Evolutionary conservation across 495 filamentous ascomycete species (phyloP), one percentile per base, ranked within the genome.

Genomic region (Penicillium malachiteum): DNA sequence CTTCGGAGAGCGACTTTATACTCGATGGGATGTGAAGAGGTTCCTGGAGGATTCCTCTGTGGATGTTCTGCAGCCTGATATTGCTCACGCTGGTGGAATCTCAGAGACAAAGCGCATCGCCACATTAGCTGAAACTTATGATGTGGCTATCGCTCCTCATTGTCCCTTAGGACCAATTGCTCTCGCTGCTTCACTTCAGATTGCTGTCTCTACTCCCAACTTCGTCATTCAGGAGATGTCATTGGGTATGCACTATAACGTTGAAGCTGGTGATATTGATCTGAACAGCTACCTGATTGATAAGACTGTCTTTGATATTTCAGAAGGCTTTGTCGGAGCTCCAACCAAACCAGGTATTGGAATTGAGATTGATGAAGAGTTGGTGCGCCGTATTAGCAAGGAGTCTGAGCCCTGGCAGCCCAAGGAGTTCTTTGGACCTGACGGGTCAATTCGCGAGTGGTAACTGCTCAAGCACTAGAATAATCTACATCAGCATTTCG

Each of bases 221-320:
- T 90, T 90, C 69, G 84, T 80, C 17, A 92, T 92, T 48, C 89
- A 91, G 65, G 89, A 92, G 73, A 92, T 92, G 89, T 83, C 82
- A 33, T 60, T 90, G 45, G 89, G 87, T 1, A 92, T 92, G 60
- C 89, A 92, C 71, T 92, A 92, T 63, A 92, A 92, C 63, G 68
- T 76, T 13, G 85, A 80, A 39, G 69, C 69, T 2, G 85, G 87
- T 10, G 74, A 82, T 44, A 79, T 81, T 54, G 89, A 92, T 63
- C 65, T 91, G 48, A 81, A 75, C 6, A 90, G 77, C 55, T 92
- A 92, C 58, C 71, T 86, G n/a, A 77, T 79, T 32, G 83, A 91
- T 56, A 76, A 80, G 11, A 66, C 64, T 1, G 81, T 89, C 1
- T 91, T 88, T 75, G 69, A 78, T 26, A 85, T 92, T 8, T 73